Base-by-base conservation (phyloP, 2,329 filamentous ascomycete genomes). In the Hypoxylon sp. region DNA sequence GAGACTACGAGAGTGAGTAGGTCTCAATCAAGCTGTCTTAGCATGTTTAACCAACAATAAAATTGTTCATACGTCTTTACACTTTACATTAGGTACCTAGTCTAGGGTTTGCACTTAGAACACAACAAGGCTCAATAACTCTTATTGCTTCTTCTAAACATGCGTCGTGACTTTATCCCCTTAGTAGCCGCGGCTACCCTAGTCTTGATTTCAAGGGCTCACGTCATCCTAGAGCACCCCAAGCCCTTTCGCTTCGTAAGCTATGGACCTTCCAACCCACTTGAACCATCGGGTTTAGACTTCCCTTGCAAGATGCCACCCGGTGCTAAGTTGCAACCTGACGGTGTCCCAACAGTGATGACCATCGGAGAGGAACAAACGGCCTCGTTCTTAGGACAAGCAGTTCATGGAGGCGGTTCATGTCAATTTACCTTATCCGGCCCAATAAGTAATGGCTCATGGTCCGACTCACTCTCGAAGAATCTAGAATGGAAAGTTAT, bases 321-420 rank as follows among this genome's bases (percentile, higher is more conserved):
- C 2, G 76, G 76, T 2, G 52, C 67, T 2, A 60, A 72, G 60
- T 82, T 83, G 7, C 79, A 82, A 11, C 80, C 82, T 23, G 77
- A 81, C 13, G 77, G 78, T 9, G 71, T 70, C 17, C 78, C 78
- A 67, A 89, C 90, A 65, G 75, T 80, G 3, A 88, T 90, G 82
- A 81, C 83, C 5, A 82, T 89, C 14, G 91, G 91, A 5, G 64
- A 70, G 14, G 46, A 70, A n/a, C 60, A 67, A 32, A 41, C 19
- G 0, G 58, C 21, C 17, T 65, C 67, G 1, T 88, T 93, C 75
- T 77, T 79, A 0, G 90, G 90, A 55, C 78, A 82, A 59, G 90
- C 91, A 3, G 85, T 86, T 0, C 91, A 94, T 70, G 91, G 91
- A 23, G 91, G 92, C 63, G 92, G 92, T 0, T 91, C 89, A 3